phyloP scores from a whole-genome alignment of 202 grass and related monocot species.

The Cymbopogon flexuosus region DNA sequence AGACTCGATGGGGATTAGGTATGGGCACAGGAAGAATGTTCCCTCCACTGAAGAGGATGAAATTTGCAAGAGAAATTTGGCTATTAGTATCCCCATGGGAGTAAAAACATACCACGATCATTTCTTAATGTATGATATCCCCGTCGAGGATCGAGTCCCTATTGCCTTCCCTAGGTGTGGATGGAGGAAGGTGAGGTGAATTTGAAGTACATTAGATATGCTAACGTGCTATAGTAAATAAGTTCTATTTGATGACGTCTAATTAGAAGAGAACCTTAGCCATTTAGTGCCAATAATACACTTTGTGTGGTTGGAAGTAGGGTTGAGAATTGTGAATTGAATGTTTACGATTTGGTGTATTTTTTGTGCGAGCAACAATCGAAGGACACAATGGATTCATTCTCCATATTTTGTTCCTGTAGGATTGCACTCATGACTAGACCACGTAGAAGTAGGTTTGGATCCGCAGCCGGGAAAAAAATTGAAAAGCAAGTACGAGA shows the following conservation, averaged over 20 bases:
- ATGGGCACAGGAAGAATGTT: neutral
- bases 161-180: neutral
- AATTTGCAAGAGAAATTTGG: neutral
- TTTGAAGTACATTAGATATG: neutral
- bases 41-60: neutral
- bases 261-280: neutral
- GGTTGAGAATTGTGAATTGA: neutral
- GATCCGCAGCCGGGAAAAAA: neutral
- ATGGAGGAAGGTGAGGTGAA: neutral
- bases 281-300: neutral
- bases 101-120: neutral
- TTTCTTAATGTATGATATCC: neutral
- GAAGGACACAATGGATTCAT: neutral
- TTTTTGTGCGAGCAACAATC: too few relatives aligned
- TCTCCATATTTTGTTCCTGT: neutral
- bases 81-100: neutral
- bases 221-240: neutral
- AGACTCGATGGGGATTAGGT: neutral
- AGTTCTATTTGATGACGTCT: neutral
- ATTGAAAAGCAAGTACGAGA: neutral
- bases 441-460: neutral
- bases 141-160: rapidly evolving
- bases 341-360: neutral
- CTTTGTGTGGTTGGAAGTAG: neutral
- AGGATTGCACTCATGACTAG: neutral